Evolutionary conservation across 352 stramenopile species (phyloP).

Genomic region (Phytophthora hybrid): DNA sequence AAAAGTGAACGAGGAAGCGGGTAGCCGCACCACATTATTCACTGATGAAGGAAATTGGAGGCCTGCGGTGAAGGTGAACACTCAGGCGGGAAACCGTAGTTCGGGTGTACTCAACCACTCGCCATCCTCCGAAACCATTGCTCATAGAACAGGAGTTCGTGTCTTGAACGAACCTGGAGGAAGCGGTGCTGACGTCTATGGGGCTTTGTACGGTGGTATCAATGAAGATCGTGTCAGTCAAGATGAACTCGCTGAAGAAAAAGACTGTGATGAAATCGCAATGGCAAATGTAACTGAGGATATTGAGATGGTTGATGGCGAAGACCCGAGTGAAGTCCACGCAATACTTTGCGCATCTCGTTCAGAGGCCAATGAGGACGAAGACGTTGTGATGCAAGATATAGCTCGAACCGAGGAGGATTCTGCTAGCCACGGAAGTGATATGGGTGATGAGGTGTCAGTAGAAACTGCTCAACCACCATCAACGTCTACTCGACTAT

Average conservation of each 20-base stretch:
- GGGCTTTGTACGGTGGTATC: conserved; percentile 36
- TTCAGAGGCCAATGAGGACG: not conserved
- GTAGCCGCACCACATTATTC: conserved; percentile 26
- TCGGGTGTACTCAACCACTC: conserved; percentile 22
- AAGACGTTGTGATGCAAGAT: conserved; percentile 25
- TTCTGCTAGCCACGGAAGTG: not conserved
- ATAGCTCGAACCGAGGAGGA: conserved; percentile 10
- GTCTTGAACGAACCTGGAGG: conserved; percentile 52
- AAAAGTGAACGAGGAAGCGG: conserved; percentile 37
- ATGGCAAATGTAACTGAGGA: conserved; percentile 2
- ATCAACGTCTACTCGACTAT: conserved; percentile 15
- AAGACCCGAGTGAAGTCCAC: not conserved
- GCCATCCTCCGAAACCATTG: not conserved
- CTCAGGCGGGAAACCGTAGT: conserved; percentile 35
- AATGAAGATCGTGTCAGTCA: not conserved
- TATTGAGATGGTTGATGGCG: conserved; percentile 23
- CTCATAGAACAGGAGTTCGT: conserved; percentile 33
- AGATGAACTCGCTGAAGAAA: not conserved
- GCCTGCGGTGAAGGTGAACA: conserved; percentile 48
- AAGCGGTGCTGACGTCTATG: conserved; percentile 38
- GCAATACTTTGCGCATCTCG: not conserved
- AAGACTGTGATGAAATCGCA: not conserved
- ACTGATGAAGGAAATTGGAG: conserved; percentile 15
- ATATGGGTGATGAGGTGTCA: not conserved
- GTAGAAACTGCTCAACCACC: not conserved